These are phyloP conservation scores for Pseudocohnilembus persalinus DNA, from an alignment of 169 alveolate genomes.

Conservation along the genomic window DNA sequence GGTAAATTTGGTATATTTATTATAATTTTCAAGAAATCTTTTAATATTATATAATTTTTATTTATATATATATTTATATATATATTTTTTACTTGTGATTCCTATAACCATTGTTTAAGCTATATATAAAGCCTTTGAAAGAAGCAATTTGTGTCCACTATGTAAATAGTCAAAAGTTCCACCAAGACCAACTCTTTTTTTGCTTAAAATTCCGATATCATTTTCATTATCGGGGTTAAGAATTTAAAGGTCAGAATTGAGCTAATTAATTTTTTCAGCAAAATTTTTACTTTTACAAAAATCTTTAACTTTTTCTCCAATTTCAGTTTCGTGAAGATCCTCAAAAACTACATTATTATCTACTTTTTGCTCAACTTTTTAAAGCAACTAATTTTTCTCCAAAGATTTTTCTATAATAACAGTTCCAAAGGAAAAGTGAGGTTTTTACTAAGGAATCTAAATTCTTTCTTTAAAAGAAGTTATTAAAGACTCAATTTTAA, in stretches of 20 bases:
- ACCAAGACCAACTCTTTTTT: constrained; percentile 38
- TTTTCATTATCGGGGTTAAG: background rate
- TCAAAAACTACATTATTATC: background rate
- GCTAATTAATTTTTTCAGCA: background rate
- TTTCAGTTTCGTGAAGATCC: no score
- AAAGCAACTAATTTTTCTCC: background rate
- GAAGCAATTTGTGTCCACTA: constrained; percentile 49
- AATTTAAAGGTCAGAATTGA: background rate
- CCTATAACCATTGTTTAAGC: constrained; percentile 38
- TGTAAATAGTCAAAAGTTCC: constrained; percentile 64
- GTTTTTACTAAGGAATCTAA: background rate
- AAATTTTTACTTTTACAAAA: no score
- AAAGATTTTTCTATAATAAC: background rate
- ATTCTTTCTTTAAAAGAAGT: background rate
- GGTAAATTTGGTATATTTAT: constrained; percentile 13
- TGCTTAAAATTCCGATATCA: background rate
- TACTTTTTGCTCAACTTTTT: background rate
- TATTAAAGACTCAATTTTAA: background rate
- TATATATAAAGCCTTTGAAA: constrained; percentile 37
- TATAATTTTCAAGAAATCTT: constrained; percentile 13
- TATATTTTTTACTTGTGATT: constrained; percentile 28
- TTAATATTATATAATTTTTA: constrained; percentile 29
- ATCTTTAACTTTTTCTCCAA: no score
- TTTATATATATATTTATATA: constrained; percentile 42
- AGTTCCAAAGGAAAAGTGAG: background rate